A percentile compares a stretch with the other conserved stretches of the same genome.
Conservation (phyloP, 2,329 filamentous ascomycete genomes). For the Fusarium sp. region DNA sequence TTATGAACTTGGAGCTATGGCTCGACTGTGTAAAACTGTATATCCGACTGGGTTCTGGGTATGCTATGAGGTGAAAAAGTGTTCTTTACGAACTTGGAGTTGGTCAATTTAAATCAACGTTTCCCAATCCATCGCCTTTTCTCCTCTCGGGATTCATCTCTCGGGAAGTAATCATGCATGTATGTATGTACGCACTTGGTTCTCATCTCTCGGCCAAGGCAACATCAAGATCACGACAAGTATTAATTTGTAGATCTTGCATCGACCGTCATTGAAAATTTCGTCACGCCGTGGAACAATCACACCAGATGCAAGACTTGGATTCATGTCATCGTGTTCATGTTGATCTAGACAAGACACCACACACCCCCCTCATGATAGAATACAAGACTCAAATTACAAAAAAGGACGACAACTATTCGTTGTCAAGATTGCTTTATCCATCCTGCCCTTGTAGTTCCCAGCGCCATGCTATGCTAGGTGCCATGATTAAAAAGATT, state of each 20-base stretch:
- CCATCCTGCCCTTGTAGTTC: constrained; percentile 23
- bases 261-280: background rate
- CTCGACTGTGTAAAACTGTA: too few species aligned
- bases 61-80: too few species aligned
- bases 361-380: background rate
- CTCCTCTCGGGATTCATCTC: too few species aligned
- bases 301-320: background rate
- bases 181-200: too few species aligned
- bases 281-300: background rate
- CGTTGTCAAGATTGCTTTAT: constrained; percentile 22
- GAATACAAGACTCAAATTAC: background rate
- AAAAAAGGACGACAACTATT: constrained; percentile 21
- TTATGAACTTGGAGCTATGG: too few species aligned
- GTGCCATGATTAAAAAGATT: constrained; percentile 31
- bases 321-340: constrained; percentile 21
- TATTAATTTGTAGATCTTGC: background rate
- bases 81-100: too few species aligned
- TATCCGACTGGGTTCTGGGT: too few species aligned
- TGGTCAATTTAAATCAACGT: too few species aligned
- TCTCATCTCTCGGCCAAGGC: background rate
- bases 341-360: constrained; percentile 19
- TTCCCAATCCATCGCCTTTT: too few species aligned
- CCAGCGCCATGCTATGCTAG: constrained; percentile 45
- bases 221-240: background rate
- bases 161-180: too few species aligned